Evolutionary conservation across 2,329 filamentous ascomycete species (phyloP).

Genomic region (Alternaria tenuissima): DNA sequence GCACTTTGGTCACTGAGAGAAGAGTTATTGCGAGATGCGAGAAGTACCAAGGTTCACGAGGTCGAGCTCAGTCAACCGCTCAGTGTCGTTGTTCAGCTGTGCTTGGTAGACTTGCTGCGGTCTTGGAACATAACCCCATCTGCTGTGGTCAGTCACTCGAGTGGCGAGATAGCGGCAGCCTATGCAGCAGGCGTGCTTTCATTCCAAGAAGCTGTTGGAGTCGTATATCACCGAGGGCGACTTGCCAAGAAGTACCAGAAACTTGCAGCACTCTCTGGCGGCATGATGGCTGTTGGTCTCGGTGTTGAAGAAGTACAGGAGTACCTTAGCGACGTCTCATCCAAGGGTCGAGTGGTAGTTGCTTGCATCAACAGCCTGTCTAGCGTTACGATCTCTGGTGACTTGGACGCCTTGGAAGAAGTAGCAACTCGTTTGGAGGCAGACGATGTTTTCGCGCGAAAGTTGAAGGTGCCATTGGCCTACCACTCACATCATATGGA

Average conservation of each 20-base stretch:
- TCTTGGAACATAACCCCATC: slow-evolving; percentile 17
- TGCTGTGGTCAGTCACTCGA: slow-evolving; percentile 31
- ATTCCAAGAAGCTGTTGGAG: slow-evolving; percentile 19
- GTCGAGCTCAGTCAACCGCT: slow-evolving; percentile 26
- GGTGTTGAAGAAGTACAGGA: slow-evolving; percentile 5
- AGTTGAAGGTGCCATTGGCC: slow-evolving; percentile 52
- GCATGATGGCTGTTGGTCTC: slow-evolving; percentile 32
- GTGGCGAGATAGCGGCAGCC: slow-evolving; percentile 40
- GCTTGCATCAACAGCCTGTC: slow-evolving; percentile 31
- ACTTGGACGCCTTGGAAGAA: slow-evolving; percentile 47
- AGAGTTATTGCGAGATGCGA: slow-evolving; percentile 2
- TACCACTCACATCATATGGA: slow-evolving; percentile 51
- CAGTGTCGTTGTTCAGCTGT: slow-evolving; percentile 31
- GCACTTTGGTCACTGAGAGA: slow-evolving; percentile 6
- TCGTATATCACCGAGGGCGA: slow-evolving; percentile 27
- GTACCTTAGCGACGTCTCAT: slow-evolving; percentile 7
- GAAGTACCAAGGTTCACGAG: not conserved
- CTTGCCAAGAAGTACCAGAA: slow-evolving; percentile 21
- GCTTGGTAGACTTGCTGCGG: slow-evolving; percentile 20
- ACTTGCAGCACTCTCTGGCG: not conserved
- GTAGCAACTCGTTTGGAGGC: slow-evolving; percentile 43
- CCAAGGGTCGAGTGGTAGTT: not conserved
- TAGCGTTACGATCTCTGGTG: slow-evolving; percentile 56
- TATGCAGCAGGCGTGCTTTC: slow-evolving; percentile 31
- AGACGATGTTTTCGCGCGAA: slow-evolving; percentile 50